phyloP scores from a whole-genome alignment of 345 rosid genomes.

The Ceriops tagal region DNA sequence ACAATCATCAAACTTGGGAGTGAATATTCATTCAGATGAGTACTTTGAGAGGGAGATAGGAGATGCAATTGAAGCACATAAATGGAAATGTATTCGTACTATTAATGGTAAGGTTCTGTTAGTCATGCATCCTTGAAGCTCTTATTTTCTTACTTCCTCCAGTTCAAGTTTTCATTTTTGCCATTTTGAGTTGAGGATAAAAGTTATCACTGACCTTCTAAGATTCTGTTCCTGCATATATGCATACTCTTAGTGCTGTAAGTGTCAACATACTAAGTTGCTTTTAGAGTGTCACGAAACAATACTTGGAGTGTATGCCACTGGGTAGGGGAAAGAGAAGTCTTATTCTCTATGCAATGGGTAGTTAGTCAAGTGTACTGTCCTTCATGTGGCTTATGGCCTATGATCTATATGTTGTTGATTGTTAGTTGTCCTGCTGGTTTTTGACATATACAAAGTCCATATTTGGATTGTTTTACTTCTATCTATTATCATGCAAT shows the following conservation, averaged over 20 bases:
- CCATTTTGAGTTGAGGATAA: no score
- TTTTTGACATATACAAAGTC: background rate
- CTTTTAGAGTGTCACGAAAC: background rate
- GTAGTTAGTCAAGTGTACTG: background rate
- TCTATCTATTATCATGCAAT: background rate
- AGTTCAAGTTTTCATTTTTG: background rate
- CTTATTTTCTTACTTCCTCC: background rate
- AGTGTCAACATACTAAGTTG: no score
- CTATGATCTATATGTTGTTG: background rate
- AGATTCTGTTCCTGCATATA: no score
- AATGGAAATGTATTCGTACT: slow-evolving; percentile 91
- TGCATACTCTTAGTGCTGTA: no score
- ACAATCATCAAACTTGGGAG: slow-evolving; percentile 59
- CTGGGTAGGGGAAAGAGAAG: background rate
- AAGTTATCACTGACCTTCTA: no score
- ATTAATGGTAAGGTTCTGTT: slow-evolving; percentile 51
- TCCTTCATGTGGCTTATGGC: background rate
- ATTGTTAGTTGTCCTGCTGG: background rate
- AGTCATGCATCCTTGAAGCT: background rate
- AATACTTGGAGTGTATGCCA: background rate
- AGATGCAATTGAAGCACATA: slow-evolving; percentile 82
- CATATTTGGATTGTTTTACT: background rate
- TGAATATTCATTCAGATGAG: slow-evolving; percentile 35
- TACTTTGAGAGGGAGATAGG: slow-evolving; percentile 63
- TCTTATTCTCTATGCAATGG: background rate